Conservation (phyloP, 345 rosid species). For the Anastatica hierochuntica region DNA sequence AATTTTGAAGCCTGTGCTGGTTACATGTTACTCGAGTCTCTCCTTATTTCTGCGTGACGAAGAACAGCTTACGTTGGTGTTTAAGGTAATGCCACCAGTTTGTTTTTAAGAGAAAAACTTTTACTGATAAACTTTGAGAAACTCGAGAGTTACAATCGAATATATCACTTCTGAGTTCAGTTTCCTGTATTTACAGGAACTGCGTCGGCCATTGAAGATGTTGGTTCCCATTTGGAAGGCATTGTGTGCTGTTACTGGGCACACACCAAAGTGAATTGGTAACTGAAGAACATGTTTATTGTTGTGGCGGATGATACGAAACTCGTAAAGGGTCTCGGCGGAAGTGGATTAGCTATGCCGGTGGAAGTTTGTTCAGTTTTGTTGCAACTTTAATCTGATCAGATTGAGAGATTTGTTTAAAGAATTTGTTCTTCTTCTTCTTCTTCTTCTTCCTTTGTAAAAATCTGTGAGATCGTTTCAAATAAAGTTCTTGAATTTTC, state of each 20-base stretch:
- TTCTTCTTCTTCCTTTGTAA: too few relatives aligned
- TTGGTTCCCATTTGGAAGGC: slow-evolving; percentile 81
- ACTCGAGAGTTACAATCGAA: not conserved
- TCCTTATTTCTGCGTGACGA: slow-evolving; percentile 55
- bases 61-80: slow-evolving; percentile 53
- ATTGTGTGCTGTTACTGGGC: slow-evolving; percentile 38
- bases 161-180: not conserved
- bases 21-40: slow-evolving; percentile 82
- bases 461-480: too few relatives aligned
- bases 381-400: too few relatives aligned
- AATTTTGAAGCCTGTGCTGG: slow-evolving; percentile 71
- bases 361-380: too few relatives aligned
- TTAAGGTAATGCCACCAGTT: slow-evolving; percentile 40
- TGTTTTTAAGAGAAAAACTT: slow-evolving; percentile 4
- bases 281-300: slow-evolving; percentile 4
- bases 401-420: too few relatives aligned
- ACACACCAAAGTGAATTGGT: slow-evolving; percentile 18
- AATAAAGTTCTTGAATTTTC: too few relatives aligned
- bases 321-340: too few relatives aligned
- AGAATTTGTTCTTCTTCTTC: too few relatives aligned
- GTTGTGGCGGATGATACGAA: too few relatives aligned
- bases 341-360: too few relatives aligned
- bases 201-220: slow-evolving; percentile 65
- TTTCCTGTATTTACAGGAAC: slow-evolving; percentile 36
- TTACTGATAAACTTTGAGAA: not conserved